A percentile compares a stretch with the other conserved stretches of the same genome.
phyloP scores from a whole-genome alignment of 257 asterid genomes.

The Nicotiana knightiana region DNA sequence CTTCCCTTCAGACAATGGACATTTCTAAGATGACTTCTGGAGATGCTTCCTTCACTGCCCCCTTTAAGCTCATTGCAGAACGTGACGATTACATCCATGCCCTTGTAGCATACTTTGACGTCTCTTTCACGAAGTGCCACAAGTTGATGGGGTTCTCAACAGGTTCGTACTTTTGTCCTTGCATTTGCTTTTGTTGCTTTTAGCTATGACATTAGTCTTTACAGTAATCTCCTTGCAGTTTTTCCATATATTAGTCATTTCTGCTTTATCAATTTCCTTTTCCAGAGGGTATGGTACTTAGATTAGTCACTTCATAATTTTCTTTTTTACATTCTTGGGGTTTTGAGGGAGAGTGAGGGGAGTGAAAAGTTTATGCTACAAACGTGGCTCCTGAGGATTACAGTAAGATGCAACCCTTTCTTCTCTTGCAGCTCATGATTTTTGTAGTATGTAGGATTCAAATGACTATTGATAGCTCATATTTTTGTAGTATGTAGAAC shows the following conservation, averaged over 20 bases:
- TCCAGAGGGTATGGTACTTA: not conserved
- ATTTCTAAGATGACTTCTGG: conserved; percentile 83
- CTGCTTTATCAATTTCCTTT: not conserved
- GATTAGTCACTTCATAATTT: not conserved
- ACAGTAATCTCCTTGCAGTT: not conserved
- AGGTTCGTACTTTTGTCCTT: conserved; percentile 32
- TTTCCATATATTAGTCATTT: not conserved
- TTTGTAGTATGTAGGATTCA: not conserved
- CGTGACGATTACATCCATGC: conserved; percentile 96
- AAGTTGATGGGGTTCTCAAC: conserved; percentile 89
- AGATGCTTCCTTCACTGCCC: conserved; percentile 89
- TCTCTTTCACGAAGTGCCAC: conserved; percentile 84
- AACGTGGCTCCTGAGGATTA: not conserved
- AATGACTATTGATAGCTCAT: too few relatives aligned
- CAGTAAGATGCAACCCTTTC: not conserved
- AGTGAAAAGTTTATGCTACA: not conserved
- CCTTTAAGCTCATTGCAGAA: conserved; percentile 92
- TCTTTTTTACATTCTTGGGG: not conserved
- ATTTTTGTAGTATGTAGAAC: too few relatives aligned
- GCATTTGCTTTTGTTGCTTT: not conserved
- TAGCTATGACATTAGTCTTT: not conserved
- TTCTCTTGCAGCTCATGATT: not conserved
- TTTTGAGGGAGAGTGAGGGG: not conserved
- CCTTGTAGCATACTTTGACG: conserved; percentile 91
- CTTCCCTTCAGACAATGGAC: conserved; percentile 74